Evolutionary conservation across 1,284 basidiomycete genomes (phyloP).

Genomic region (Tilletia indica): DNA sequence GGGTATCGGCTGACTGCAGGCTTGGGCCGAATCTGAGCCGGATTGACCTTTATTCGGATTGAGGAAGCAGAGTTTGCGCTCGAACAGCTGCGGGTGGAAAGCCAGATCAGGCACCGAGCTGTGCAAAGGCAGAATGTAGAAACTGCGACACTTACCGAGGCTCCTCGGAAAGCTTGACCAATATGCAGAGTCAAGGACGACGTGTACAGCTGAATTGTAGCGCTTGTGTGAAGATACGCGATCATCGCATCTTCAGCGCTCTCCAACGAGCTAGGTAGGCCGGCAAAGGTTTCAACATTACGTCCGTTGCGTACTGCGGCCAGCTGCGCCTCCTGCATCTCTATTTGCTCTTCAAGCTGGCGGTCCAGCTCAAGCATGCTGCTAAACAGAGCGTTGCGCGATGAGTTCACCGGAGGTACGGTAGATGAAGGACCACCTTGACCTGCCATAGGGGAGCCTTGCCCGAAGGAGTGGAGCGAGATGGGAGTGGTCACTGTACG

Average conservation of each 20-base stretch:
- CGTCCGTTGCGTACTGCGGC: background rate
- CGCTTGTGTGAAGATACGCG: slow-evolving; percentile 36
- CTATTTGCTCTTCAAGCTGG: slow-evolving; percentile 44
- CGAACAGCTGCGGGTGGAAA: slow-evolving; percentile 30
- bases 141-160: slow-evolving; percentile 22
- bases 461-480: background rate
- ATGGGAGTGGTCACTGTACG: background rate
- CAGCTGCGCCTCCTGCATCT: slow-evolving; percentile 24
- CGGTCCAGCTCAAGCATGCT: slow-evolving; percentile 47
- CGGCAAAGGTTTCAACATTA: background rate
- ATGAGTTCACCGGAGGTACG: slow-evolving; percentile 28
- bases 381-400: slow-evolving; percentile 14
- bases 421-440: slow-evolving; percentile 24
- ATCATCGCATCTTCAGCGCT: slow-evolving; percentile 42
- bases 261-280: slow-evolving; percentile 15
- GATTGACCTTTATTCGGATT: slow-evolving; percentile 43
- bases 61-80: slow-evolving; percentile 51
- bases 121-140: background rate
- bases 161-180: slow-evolving; percentile 49
- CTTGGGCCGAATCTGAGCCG: slow-evolving; percentile 27
- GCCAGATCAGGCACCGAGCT: background rate
- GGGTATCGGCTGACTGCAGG: slow-evolving; percentile 46
- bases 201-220: slow-evolving; percentile 48
- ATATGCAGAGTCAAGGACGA: slow-evolving; percentile 48
- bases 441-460: slow-evolving; percentile 23